Evolutionary conservation across 1,139 yeast species (phyloP).

Genomic region (Kodamaea ohmeri): DNA sequence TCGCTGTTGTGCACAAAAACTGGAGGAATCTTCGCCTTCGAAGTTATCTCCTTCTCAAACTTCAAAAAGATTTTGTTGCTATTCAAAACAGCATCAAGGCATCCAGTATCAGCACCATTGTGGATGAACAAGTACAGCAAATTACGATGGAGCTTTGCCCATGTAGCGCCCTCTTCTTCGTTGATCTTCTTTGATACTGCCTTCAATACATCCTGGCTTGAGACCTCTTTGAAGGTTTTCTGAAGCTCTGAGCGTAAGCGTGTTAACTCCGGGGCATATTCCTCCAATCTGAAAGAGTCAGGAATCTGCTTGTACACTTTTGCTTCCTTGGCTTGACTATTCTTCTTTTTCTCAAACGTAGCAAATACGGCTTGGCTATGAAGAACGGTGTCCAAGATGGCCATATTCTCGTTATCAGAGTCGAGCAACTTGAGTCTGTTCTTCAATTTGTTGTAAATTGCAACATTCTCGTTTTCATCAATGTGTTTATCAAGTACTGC

Average conservation of each 20-base stretch:
- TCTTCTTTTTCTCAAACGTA: constrained; percentile 16
- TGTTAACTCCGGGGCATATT: constrained; percentile 32
- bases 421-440: constrained; percentile 19
- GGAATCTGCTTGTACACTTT: constrained; percentile 29
- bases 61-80: constrained; percentile 29
- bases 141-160: constrained; percentile 32
- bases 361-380: constrained; percentile 17
- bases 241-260: constrained; percentile 26
- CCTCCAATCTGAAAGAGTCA: constrained; percentile 35
- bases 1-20: constrained; percentile 3
- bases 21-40: neutral
- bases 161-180: constrained; percentile 16
- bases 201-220: constrained; percentile 15
- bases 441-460: constrained; percentile 14
- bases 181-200: constrained; percentile 9
- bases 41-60: constrained; percentile 20
- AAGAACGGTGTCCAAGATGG: constrained; percentile 21
- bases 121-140: constrained; percentile 32
- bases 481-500: constrained; percentile 16
- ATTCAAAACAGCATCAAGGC: constrained; percentile 36
- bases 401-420: constrained; percentile 19
- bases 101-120: constrained; percentile 32
- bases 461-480: constrained; percentile 3
- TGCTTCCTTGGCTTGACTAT: constrained; percentile 1
- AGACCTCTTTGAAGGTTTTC: constrained; percentile 17